Conservation (phyloP, 176 grass and related monocot genomes). For the Hyparrhenia diplandra region DNA sequence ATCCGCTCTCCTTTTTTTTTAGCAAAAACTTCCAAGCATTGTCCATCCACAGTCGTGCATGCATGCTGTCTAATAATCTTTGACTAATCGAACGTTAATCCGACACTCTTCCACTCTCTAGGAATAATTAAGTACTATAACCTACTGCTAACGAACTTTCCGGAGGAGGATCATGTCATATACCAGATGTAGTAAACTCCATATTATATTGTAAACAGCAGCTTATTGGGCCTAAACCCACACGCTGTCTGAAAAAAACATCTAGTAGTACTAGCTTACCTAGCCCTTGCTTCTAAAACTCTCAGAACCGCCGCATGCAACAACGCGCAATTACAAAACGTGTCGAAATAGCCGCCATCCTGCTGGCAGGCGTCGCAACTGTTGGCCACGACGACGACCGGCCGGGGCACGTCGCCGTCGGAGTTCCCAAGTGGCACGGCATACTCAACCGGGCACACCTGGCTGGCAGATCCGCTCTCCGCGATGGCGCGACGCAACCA, state of each 20-base stretch:
- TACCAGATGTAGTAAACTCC: too few species aligned
- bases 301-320: background rate
- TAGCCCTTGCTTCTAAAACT: slow-evolving; percentile 41
- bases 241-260: background rate
- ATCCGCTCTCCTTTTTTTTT: too few species aligned
- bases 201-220: background rate
- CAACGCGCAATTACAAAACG: background rate
- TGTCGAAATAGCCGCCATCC: background rate
- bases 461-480: background rate
- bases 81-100: background rate
- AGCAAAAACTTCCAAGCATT: too few species aligned
- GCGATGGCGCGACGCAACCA: background rate
- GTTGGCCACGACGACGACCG: background rate
- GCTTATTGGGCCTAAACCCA: background rate
- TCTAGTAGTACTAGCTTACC: background rate
- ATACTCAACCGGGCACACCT: background rate
- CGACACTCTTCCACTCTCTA: background rate
- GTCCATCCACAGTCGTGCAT: background rate
- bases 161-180: background rate
- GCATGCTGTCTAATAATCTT: background rate
- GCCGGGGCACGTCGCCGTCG: slow-evolving; percentile 3
- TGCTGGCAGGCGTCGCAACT: background rate
- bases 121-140: too few species aligned
- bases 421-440: slow-evolving; percentile 9
- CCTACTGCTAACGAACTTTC: background rate